Percentiles rank a stretch among this genome's conserved stretches.
phyloP scores from a whole-genome alignment of 345 rosid species.

The Populus ilicifolia region DNA sequence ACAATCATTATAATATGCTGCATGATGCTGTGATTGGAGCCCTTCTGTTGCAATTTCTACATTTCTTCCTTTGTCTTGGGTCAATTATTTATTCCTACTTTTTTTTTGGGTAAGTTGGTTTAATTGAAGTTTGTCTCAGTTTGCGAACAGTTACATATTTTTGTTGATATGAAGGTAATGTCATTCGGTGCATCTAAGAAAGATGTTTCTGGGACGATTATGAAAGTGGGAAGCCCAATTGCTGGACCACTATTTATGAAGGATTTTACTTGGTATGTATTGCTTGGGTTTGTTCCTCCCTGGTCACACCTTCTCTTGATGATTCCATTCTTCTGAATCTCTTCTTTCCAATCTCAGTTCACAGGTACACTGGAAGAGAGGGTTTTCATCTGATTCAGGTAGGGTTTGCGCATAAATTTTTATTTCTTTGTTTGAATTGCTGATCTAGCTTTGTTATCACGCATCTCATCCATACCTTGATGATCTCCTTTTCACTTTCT shows the following conservation, averaged over 20 bases:
- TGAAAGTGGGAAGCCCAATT: conserved; percentile 33
- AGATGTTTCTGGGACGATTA: conserved; percentile 29
- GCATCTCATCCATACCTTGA: too few relatives aligned
- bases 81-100: background rate
- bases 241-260: conserved; percentile 28
- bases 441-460: too few relatives aligned
- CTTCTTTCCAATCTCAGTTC: conserved; percentile 40
- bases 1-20: background rate
- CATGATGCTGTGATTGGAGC: background rate
- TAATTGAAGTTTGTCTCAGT: background rate
- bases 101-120: background rate
- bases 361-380: conserved; percentile 46
- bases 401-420: conserved; percentile 3
- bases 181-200: conserved; percentile 30
- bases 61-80: background rate
- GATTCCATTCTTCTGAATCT: background rate
- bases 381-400: conserved; percentile 80
- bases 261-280: conserved; percentile 36
- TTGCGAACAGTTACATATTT: background rate
- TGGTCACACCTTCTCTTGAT: background rate
- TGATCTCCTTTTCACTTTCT: background rate
- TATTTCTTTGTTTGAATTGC: background rate
- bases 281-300: background rate
- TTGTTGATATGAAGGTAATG: conserved; percentile 36
- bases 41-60: background rate